Evolutionary conservation across 225 moss, liverwort and hornwort genomes (phyloP), one percentile per base, ranked within the genome.

Genomic region (Lunularia cruciata): DNA sequence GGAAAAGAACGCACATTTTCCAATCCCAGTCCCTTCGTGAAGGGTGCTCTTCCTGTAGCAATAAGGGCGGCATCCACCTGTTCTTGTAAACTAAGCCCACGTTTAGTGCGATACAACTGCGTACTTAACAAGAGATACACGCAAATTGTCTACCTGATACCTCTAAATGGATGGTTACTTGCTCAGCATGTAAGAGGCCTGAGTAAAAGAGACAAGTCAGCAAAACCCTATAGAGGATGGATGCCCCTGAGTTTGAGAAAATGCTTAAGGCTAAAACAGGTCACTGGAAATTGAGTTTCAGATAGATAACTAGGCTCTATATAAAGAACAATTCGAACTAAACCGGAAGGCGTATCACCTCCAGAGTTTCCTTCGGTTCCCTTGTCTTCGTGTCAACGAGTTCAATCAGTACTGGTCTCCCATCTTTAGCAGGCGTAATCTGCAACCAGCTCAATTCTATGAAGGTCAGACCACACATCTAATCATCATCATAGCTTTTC

Each of bases 31-130:
- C 96, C 96, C 78, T 86, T 91, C 2, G 96, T 98, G 63, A 92
- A 98, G 36, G 96, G 96, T 57, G 93, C 69, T 66, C 96, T 87
- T 27, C 96, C 96, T 28, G 96, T 98, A 27, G 96, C 96, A 85
- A 98, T 93, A 69, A 98, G 89, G 26, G 96, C 96, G 66, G 96
- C 96, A 88, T 98, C 96, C 42, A 98, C 92, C 95, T 95, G 84
- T 40, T 34, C 70, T 40, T 40, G 40, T 13, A 40, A n/a, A n/a
- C n/a, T n/a, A n/a, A n/a, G n/a, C n/a, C n/a, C n/a, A n/a, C n/a
- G n/a, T n/a, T n/a, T n/a, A n/a, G n/a, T n/a, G n/a, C n/a, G n/a
- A n/a, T n/a, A n/a, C n/a, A n/a, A n/a, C n/a, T n/a, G n/a, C n/a
- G n/a, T n/a, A n/a, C n/a, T n/a, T n/a, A n/a, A n/a, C n/a, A n/a